Conservation (phyloP, 2,329 filamentous ascomycete species). For the Phoma sp. region DNA sequence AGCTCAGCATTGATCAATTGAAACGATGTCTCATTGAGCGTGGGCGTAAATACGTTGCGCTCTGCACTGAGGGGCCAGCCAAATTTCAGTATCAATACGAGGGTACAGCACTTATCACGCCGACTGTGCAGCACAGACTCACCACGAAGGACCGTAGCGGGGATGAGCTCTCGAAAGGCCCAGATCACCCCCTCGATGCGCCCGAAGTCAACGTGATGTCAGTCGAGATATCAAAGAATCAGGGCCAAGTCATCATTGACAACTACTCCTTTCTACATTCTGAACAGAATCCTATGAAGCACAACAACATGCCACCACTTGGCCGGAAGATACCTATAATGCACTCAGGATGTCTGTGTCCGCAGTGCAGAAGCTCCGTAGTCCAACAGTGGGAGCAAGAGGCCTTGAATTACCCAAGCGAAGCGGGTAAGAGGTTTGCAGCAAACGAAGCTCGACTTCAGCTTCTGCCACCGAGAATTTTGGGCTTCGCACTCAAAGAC, state of each 20-base stretch:
- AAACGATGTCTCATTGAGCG: slow-evolving; percentile 1
- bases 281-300: slow-evolving; percentile 9
- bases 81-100: slow-evolving; percentile 7
- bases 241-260: slow-evolving; percentile 14
- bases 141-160: neutral
- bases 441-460: neutral
- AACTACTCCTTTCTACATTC: slow-evolving; percentile 12
- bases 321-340: slow-evolving; percentile 1
- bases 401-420: neutral
- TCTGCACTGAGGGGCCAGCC: slow-evolving; percentile 1
- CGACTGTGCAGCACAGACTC: neutral
- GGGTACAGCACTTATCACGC: slow-evolving; percentile 3
- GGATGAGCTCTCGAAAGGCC: neutral
- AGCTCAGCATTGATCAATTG: neutral
- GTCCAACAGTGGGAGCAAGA: neutral
- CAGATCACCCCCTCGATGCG: neutral
- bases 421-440: neutral
- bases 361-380: neutral
- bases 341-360: slow-evolving; percentile 4
- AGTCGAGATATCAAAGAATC: slow-evolving; percentile 2
- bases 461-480: slow-evolving; percentile 6
- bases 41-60: slow-evolving; percentile 7
- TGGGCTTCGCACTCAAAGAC: slow-evolving; percentile 8
- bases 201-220: slow-evolving; percentile 1
- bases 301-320: slow-evolving; percentile 2